phyloP scores from a whole-genome alignment of 495 filamentous ascomycete species.

The Daldinia bambusicola region DNA sequence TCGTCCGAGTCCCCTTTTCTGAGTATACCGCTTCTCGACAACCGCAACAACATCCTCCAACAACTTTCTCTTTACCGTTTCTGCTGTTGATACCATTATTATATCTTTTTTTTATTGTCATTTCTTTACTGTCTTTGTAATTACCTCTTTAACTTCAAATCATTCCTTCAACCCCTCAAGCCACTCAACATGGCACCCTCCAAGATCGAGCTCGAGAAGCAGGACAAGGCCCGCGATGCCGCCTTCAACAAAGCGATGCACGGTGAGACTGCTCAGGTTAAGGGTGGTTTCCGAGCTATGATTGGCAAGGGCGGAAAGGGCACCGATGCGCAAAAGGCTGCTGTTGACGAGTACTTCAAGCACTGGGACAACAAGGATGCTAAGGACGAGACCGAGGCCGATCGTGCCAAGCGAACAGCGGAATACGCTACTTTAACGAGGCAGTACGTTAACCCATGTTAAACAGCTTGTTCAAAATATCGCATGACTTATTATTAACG shows the following conservation, averaged over 20 bases:
- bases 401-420: slow-evolving; percentile 81
- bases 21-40: slow-evolving; percentile 11
- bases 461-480: too few relatives aligned
- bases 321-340: slow-evolving; percentile 81
- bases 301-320: slow-evolving; percentile 89
- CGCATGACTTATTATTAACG: slow-evolving; percentile 9
- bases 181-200: slow-evolving; percentile 71
- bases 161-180: neutral
- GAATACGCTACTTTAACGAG: slow-evolving; percentile 96
- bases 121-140: slow-evolving; percentile 4
- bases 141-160: neutral
- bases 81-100: slow-evolving; percentile 1
- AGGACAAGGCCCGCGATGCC: slow-evolving; percentile 90
- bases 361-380: slow-evolving; percentile 97
- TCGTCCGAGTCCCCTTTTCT: slow-evolving; percentile 21
- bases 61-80: slow-evolving; percentile 7
- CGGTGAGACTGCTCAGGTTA: slow-evolving; percentile 78
- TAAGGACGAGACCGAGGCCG: slow-evolving; percentile 80
- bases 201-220: slow-evolving; percentile 73
- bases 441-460: slow-evolving; percentile 70
- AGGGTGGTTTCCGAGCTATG: slow-evolving; percentile 83
- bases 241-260: slow-evolving; percentile 93
- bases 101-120: neutral
- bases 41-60: slow-evolving; percentile 14
- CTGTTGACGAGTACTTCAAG: slow-evolving; percentile 99